Conservation (phyloP, 176 grass and related monocot species). For the Ensete ventricosum region DNA sequence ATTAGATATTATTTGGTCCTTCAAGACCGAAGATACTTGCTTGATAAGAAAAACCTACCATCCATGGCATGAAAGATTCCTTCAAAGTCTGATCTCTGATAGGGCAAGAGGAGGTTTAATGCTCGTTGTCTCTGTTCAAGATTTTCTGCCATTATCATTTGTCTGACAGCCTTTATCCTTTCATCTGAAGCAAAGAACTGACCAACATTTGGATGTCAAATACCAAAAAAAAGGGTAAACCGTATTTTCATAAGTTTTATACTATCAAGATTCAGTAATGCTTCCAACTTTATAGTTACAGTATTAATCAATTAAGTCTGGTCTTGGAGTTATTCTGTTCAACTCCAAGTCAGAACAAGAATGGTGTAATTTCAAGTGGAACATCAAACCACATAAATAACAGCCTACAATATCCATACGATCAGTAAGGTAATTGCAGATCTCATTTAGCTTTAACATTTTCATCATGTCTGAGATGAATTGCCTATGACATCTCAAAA, state of each 20-base stretch:
- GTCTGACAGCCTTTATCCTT: conserved; percentile 93
- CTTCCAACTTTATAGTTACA: no score
- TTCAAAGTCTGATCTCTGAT: conserved; percentile 93
- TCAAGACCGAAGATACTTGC: neutral
- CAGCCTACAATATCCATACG: neutral
- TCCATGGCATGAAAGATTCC: conserved; percentile 98
- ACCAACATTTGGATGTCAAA: neutral
- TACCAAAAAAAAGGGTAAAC: neutral
- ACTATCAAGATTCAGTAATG: no score
- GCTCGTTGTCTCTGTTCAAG: conserved; percentile 74
- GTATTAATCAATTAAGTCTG: no score
- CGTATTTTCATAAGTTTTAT: no score
- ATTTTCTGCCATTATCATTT: conserved; percentile 96
- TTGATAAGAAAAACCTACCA: conserved; percentile 30
- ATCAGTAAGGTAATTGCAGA: neutral
- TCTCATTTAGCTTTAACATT: neutral
- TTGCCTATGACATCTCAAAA: neutral
- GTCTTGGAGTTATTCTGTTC: neutral
- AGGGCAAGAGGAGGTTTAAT: conserved; percentile 78
- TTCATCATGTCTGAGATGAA: neutral
- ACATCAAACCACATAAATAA: neutral
- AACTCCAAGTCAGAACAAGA: neutral
- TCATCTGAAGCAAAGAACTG: conserved; percentile 99
- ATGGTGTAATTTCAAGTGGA: neutral
- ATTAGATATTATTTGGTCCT: neutral